phyloP scores from a whole-genome alignment of 2,329 filamentous ascomycete species.

The Stagonosporopsis vannaccii region DNA sequence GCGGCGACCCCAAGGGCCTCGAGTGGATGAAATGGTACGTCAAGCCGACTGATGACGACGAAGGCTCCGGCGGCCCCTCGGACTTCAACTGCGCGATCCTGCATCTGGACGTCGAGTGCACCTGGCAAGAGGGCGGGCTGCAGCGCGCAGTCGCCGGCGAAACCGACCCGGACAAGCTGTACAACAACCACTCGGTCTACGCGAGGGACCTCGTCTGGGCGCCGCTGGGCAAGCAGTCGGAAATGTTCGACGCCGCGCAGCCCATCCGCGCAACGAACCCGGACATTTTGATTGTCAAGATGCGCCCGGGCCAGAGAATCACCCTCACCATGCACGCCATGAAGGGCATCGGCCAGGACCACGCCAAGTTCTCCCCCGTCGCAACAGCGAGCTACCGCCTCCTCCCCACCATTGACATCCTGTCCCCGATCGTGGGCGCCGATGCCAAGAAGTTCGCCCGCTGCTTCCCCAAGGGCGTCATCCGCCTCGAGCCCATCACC shows the following conservation, averaged over 20 bases:
- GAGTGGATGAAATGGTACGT: slow-evolving; percentile 83
- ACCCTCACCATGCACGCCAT: slow-evolving; percentile 90
- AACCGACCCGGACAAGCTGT: slow-evolving; percentile 82
- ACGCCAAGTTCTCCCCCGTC: slow-evolving; percentile 96
- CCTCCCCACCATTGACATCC: slow-evolving; percentile 85
- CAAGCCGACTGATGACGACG: slow-evolving; percentile 66
- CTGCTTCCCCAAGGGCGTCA: slow-evolving; percentile 91
- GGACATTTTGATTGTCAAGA: slow-evolving; percentile 91
- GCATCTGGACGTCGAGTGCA: slow-evolving; percentile 79
- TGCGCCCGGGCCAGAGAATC: slow-evolving; percentile 89
- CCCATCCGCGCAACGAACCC: slow-evolving; percentile 82
- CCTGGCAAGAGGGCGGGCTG: slow-evolving; percentile 70
- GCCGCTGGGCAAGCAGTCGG: slow-evolving; percentile 68
- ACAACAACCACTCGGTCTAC: slow-evolving; percentile 76
- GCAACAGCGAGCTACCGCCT: slow-evolving; percentile 93
- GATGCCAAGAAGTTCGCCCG: slow-evolving; percentile 88
- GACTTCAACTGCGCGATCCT: slow-evolving; percentile 91
- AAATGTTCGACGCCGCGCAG: slow-evolving; percentile 57
- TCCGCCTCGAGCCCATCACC: slow-evolving; percentile 77
- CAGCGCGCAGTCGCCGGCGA: slow-evolving; percentile 70
- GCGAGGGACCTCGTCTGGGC: slow-evolving; percentile 70
- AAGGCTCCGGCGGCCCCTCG: slow-evolving; percentile 54
- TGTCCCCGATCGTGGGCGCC: slow-evolving; percentile 79
- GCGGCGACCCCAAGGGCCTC: slow-evolving; percentile 78
- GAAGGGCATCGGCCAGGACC: slow-evolving; percentile 92